Evolutionary conservation across 2,329 filamentous ascomycete genomes (phyloP).

Genomic region (Arthroderma sp.): DNA sequence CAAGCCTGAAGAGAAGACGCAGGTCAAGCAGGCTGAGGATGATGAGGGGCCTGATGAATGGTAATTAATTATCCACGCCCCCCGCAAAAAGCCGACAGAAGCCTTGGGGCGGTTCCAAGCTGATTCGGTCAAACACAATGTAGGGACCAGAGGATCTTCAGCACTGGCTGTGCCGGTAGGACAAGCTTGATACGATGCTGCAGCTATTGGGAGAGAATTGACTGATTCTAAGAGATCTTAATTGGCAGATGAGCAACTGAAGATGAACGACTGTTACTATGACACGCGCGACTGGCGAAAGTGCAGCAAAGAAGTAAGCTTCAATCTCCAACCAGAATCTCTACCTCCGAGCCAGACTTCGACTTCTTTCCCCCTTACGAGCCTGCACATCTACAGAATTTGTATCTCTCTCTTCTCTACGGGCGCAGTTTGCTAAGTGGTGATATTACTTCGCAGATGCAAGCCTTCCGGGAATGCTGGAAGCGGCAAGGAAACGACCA

Average conservation of each 20-base stretch:
- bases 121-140: constrained; percentile 14
- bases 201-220: not conserved
- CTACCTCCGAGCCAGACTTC: not conserved
- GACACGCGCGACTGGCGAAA: constrained; percentile 91
- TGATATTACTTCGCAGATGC: constrained; percentile 53
- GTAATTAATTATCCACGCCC: constrained; percentile 39
- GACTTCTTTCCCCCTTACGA: constrained; percentile 1
- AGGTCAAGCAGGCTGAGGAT: constrained; percentile 35
- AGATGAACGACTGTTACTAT: constrained; percentile 89
- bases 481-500: constrained; percentile 76
- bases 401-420: not conserved
- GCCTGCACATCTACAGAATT: not conserved
- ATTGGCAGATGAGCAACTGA: constrained; percentile 63
- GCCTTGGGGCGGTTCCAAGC: constrained; percentile 1
- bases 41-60: constrained; percentile 93
- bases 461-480: constrained; percentile 80
- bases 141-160: constrained; percentile 97
- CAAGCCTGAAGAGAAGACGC: constrained; percentile 36
- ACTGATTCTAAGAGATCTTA: constrained; percentile 3
- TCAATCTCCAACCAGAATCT: not conserved
- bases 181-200: not conserved
- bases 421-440: not conserved
- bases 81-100: not conserved
- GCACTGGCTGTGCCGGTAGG: constrained; percentile 81
- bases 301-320: constrained; percentile 73